Percentiles rank a stretch among this genome's conserved stretches.
These are phyloP conservation scores for Boehmeria nivea DNA, from an alignment of 306 rosid genomes.

Conservation along the genomic window DNA sequence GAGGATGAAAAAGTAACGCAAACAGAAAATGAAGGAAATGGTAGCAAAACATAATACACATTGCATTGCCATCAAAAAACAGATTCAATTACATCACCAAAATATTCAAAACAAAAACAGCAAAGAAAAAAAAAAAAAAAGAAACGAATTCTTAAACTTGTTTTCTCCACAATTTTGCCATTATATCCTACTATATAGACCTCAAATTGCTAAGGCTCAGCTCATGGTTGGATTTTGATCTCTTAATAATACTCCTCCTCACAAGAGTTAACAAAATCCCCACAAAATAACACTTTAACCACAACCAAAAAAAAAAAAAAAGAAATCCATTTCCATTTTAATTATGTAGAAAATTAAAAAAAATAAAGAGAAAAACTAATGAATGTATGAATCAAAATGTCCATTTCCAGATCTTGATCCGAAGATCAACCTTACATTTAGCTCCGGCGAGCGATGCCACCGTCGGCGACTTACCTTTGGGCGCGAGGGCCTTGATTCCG, in stretches of 20 bases:
- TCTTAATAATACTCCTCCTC: conserved; percentile 10
- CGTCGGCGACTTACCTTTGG: conserved; percentile 78
- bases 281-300: conserved; percentile 1
- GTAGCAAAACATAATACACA: conserved; percentile 6
- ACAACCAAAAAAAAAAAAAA: background rate
- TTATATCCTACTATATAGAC: conserved; percentile 17
- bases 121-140: background rate
- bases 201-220: conserved; percentile 18
- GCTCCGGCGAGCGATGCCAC: conserved; percentile 61
- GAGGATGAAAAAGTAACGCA: no score
- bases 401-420: conserved; percentile 97
- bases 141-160: background rate
- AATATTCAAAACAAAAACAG: background rate
- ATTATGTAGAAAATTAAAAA: conserved; percentile 2
- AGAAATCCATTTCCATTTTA: background rate
- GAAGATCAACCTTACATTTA: conserved; percentile 84
- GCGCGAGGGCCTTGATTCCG: conserved; percentile 53
- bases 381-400: conserved; percentile 31
- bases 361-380: background rate
- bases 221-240: background rate
- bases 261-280: conserved; percentile 9
- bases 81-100: conserved; percentile 33
- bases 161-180: conserved; percentile 9
- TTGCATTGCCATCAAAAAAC: conserved; percentile 16
- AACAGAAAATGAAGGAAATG: background rate